Conservation (phyloP, 371 early-diverging fungal species). For the Mucor circinelloides region DNA sequence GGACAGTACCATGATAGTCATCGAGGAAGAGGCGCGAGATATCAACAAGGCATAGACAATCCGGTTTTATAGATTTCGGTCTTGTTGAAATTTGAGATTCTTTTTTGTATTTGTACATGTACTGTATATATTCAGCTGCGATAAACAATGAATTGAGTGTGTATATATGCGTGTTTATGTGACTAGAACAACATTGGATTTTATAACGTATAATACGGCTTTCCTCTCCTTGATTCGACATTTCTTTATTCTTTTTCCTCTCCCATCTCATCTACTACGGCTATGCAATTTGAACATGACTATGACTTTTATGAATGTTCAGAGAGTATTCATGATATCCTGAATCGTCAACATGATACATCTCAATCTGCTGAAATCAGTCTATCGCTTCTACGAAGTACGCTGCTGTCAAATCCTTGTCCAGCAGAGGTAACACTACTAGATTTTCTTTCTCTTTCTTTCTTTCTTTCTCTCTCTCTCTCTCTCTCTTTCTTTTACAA, state of each 20-base stretch:
- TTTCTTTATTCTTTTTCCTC: not conserved
- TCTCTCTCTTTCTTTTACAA: not conserved
- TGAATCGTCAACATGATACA: constrained; percentile 17
- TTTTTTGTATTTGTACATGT: not conserved
- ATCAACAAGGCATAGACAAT: constrained; percentile 18
- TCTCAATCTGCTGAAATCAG: constrained; percentile 27
- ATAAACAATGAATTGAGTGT: constrained; percentile 4
- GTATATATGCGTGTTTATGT: not conserved
- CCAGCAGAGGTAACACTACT: constrained; percentile 26
- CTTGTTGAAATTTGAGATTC: not conserved
- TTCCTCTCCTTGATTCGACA: not conserved
- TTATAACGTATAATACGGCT: not conserved
- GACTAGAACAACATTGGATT: not conserved
- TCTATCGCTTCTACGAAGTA: constrained; percentile 18
- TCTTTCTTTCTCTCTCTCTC: not conserved
- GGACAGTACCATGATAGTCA: constrained; percentile 1
- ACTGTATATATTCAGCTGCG: not conserved
- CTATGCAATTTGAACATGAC: constrained; percentile 4
- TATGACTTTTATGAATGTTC: constrained; percentile 9
- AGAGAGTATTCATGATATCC: constrained; percentile 15
- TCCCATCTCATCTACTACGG: not conserved
- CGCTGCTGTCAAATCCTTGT: constrained; percentile 18
- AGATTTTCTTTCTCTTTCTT: no score
- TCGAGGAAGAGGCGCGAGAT: constrained; percentile 7
- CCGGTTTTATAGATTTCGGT: not conserved